These are phyloP conservation scores for Arachis monticola DNA, from an alignment of 331 rosid genomes.

Conservation along the genomic window DNA sequence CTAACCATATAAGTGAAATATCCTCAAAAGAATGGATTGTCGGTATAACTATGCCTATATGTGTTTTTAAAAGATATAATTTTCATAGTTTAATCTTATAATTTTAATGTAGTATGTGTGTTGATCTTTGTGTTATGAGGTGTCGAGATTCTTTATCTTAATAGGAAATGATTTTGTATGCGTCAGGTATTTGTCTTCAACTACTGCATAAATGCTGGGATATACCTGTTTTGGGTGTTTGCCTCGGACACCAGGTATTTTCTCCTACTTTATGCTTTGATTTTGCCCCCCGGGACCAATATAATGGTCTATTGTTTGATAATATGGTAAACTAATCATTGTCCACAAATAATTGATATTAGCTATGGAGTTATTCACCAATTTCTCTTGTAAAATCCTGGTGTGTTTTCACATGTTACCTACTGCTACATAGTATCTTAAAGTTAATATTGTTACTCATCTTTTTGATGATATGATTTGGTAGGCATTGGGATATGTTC, in stretches of 20 bases:
- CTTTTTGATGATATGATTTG: conserved; percentile 28
- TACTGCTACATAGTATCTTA: too few species aligned
- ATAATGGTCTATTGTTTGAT: conserved; percentile 23
- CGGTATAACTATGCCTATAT: neutral
- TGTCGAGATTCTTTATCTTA: conserved; percentile 25
- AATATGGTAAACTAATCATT: conserved; percentile 20
- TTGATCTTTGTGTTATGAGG: conserved; percentile 36
- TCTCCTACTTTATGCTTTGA: conserved; percentile 28
- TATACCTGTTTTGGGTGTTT: conserved; percentile 93
- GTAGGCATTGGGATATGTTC: conserved; percentile 93
- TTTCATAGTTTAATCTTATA: conserved; percentile 28
- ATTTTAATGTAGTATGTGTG: conserved; percentile 27
- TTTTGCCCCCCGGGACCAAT: neutral
- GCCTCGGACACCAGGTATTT: conserved; percentile 97
- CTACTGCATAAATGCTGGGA: conserved; percentile 78
- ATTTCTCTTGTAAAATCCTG: neutral
- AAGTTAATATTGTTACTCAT: conserved; percentile 1
- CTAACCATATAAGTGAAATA: conserved; percentile 24
- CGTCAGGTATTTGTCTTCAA: conserved; percentile 87
- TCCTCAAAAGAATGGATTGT: conserved; percentile 15
- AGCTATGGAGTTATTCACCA: conserved; percentile 15
- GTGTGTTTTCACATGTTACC: neutral
- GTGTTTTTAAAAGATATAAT: conserved; percentile 28
- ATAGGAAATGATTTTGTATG: conserved; percentile 38
- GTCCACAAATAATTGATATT: conserved; percentile 11